Percentiles rank a stretch among this genome's conserved stretches.
Evolutionary conservation across 2,329 filamentous ascomycete genomes (phyloP).

Genomic region (Aspergillus texensis): DNA sequence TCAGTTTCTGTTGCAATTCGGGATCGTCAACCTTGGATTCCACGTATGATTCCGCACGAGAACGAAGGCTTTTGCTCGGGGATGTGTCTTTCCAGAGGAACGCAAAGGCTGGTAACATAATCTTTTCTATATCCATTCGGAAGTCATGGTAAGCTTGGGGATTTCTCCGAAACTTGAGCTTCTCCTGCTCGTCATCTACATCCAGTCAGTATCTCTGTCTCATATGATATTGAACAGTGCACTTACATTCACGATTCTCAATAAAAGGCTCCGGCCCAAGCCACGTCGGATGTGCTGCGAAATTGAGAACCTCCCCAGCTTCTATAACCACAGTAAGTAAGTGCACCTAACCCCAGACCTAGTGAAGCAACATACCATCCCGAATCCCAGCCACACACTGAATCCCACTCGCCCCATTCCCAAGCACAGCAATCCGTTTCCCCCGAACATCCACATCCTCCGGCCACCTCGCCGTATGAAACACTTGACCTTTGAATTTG

Average conservation of each 20-base stretch:
- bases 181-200: constrained; percentile 29
- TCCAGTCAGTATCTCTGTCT: neutral
- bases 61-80: neutral
- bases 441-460: constrained; percentile 26
- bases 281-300: constrained; percentile 32
- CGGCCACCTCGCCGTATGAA: constrained; percentile 31
- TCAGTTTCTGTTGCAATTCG: neutral
- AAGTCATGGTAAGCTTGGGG: constrained; percentile 11
- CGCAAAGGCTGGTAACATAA: constrained; percentile 4
- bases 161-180: constrained; percentile 21
- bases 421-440: constrained; percentile 33
- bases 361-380: neutral
- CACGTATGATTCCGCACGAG: neutral
- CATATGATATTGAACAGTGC: too few relatives aligned
- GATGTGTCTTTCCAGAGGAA: neutral
- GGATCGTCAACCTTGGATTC: neutral
- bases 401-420: constrained; percentile 40
- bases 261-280: constrained; percentile 26
- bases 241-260: constrained; percentile 9
- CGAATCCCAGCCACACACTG: constrained; percentile 25
- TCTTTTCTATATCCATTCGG: constrained; percentile 6
- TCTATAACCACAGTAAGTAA: constrained; percentile 5
- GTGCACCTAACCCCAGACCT: neutral
- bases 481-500: constrained; percentile 28
- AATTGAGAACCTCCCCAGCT: constrained; percentile 26